Evolutionary conservation across 1,284 basidiomycete species (phyloP).

Genomic region (Naganishia cerealis): DNA sequence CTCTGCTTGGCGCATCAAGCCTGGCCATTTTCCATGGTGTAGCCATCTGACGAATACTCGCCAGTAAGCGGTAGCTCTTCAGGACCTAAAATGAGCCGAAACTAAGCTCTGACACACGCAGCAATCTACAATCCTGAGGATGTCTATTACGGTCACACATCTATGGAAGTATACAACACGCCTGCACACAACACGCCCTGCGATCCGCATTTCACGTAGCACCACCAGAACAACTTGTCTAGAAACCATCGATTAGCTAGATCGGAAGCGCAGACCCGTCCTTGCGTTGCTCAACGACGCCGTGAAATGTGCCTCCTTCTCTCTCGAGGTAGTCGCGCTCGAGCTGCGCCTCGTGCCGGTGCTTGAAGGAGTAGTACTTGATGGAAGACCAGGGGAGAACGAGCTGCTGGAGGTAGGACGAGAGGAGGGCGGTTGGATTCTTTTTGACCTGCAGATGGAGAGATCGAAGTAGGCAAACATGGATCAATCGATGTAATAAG

Average conservation of each 20-base stretch:
- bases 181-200: neutral
- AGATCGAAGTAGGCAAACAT: neutral
- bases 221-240: neutral
- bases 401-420: constrained; percentile 19
- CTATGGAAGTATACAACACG: neutral
- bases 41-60: too few relatives aligned
- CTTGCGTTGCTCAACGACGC: neutral
- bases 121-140: too few relatives aligned
- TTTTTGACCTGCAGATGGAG: constrained; percentile 19
- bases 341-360: constrained; percentile 39
- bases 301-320: constrained; percentile 48
- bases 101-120: too few relatives aligned
- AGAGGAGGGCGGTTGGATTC: constrained; percentile 28
- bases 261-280: neutral
- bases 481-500: neutral
- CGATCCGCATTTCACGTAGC: too few relatives aligned
- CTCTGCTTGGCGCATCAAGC: too few relatives aligned
- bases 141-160: neutral
- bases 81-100: too few relatives aligned
- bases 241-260: neutral
- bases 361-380: constrained; percentile 46
- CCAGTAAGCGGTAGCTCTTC: too few relatives aligned
- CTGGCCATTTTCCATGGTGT: too few relatives aligned
- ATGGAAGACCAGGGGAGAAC: constrained; percentile 30
- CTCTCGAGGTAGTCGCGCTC: constrained; percentile 52